Conservation (phyloP, 2,329 filamentous ascomycete genomes). For the Corynespora cassiicola region DNA sequence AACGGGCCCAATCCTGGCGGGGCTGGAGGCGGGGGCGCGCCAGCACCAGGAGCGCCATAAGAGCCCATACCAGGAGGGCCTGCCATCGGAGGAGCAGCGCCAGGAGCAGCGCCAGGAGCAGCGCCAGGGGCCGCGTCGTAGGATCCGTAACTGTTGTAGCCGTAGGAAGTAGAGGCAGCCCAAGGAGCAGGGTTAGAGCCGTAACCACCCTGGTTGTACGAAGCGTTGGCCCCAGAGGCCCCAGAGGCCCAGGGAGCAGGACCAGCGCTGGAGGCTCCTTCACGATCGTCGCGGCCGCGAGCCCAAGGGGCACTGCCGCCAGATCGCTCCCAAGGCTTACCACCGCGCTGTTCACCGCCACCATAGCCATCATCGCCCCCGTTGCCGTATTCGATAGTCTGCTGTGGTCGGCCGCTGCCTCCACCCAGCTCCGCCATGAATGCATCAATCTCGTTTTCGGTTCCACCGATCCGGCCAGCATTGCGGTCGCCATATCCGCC, state of each 20-base stretch:
- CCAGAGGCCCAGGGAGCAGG: conserved; percentile 46
- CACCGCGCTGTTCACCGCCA: conserved; percentile 58
- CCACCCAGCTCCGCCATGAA: conserved; percentile 97
- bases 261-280: conserved; percentile 41
- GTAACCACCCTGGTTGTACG: conserved; percentile 32
- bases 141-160: conserved; percentile 46
- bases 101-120: conserved; percentile 30
- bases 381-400: conserved; percentile 69
- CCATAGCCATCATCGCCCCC: conserved; percentile 50
- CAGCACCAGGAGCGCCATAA: conserved; percentile 50
- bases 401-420: conserved; percentile 68
- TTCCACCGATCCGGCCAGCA: conserved; percentile 71
- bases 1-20: conserved; percentile 66
- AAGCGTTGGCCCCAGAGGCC: conserved; percentile 39
- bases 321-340: conserved; percentile 88
- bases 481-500: conserved; percentile 57
- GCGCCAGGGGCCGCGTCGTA: no score
- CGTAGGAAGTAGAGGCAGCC: conserved; percentile 53
- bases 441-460: conserved; percentile 96
- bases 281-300: conserved; percentile 53
- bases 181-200: conserved; percentile 51
- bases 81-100: conserved; percentile 23
- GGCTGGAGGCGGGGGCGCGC: conserved; percentile 49
- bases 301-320: conserved; percentile 84
- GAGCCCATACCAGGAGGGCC: conserved; percentile 47